These are phyloP conservation scores for Daldinia decipiens DNA, from an alignment of 495 filamentous ascomycete genomes.

Conservation along the genomic window DNA sequence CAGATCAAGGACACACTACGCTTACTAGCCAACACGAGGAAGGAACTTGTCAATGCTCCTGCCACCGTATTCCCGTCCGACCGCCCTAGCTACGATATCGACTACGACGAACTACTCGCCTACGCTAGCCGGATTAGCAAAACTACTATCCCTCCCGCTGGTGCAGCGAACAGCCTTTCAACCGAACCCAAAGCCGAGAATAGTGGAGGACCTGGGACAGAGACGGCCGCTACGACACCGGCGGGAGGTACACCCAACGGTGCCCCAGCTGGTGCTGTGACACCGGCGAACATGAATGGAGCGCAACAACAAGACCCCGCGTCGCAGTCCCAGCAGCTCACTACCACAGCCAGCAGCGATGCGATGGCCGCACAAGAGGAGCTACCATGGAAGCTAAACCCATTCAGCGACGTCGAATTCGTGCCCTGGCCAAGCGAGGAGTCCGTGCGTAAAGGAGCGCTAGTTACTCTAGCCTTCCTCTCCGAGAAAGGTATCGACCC, in stretches of 20 bases:
- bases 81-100: constrained; percentile 58
- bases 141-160: constrained; percentile 75
- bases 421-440: constrained; percentile 76
- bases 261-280: constrained; percentile 6
- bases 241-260: constrained; percentile 46
- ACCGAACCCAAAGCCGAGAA: constrained; percentile 35
- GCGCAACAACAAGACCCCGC: constrained; percentile 19
- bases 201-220: constrained; percentile 37
- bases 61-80: constrained; percentile 60
- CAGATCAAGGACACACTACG: constrained; percentile 69
- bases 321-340: constrained; percentile 22
- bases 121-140: constrained; percentile 79
- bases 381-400: constrained; percentile 63
- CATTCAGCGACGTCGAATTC: constrained; percentile 60
- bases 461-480: constrained; percentile 67
- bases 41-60: constrained; percentile 69
- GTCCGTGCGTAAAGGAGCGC: constrained; percentile 68
- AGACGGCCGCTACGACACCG: constrained; percentile 44
- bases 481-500: constrained; percentile 67
- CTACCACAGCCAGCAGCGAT: constrained; percentile 13
- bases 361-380: constrained; percentile 46
- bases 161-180: constrained; percentile 54
- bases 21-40: constrained; percentile 71
- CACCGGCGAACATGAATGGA: constrained; percentile 26
- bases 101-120: constrained; percentile 71